Conservation (phyloP, 2,329 filamentous ascomycete species). For the Apiospora sp. region DNA sequence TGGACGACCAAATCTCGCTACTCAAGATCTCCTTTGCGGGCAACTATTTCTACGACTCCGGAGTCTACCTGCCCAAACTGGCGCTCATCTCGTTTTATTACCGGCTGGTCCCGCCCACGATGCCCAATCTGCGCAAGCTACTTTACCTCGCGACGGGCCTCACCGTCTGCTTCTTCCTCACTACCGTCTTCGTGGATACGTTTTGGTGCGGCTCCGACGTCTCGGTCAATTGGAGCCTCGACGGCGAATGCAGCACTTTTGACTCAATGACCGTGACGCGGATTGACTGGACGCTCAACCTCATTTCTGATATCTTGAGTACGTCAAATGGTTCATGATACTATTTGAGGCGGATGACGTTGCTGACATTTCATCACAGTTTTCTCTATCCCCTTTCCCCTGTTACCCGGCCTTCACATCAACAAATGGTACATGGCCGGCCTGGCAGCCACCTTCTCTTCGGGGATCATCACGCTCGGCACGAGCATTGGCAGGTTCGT, state of each 20-base stretch:
- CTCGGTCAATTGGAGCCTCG: slow-evolving; percentile 21
- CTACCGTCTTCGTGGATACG: slow-evolving; percentile 24
- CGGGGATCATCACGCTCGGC: slow-evolving; percentile 10
- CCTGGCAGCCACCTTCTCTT: background rate
- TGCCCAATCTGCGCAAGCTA: slow-evolving; percentile 22
- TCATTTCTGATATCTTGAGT: slow-evolving; percentile 15
- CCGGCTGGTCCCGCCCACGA: slow-evolving; percentile 26
- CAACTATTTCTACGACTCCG: slow-evolving; percentile 30
- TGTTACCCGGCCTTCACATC: slow-evolving; percentile 7
- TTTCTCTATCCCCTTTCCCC: slow-evolving; percentile 15
- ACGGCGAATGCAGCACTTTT: slow-evolving; percentile 17
- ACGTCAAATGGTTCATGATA: background rate
- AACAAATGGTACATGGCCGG: slow-evolving; percentile 16
- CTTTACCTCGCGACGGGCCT: slow-evolving; percentile 19
- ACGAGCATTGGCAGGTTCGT: slow-evolving; percentile 6
- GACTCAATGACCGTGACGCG: slow-evolving; percentile 19
- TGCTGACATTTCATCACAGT: background rate
- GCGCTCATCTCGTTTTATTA: slow-evolving; percentile 27
- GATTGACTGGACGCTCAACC: slow-evolving; percentile 19
- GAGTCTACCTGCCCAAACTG: slow-evolving; percentile 30
- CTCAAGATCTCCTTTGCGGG: slow-evolving; percentile 28
- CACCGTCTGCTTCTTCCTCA: slow-evolving; percentile 14
- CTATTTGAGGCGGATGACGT: too few species aligned
- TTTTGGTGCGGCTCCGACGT: slow-evolving; percentile 23
- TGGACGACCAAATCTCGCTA: slow-evolving; percentile 4